These are phyloP conservation scores for Wallacemonas sp. DNA, from an alignment of 208 protist genomes.

Conservation along the genomic window DNA sequence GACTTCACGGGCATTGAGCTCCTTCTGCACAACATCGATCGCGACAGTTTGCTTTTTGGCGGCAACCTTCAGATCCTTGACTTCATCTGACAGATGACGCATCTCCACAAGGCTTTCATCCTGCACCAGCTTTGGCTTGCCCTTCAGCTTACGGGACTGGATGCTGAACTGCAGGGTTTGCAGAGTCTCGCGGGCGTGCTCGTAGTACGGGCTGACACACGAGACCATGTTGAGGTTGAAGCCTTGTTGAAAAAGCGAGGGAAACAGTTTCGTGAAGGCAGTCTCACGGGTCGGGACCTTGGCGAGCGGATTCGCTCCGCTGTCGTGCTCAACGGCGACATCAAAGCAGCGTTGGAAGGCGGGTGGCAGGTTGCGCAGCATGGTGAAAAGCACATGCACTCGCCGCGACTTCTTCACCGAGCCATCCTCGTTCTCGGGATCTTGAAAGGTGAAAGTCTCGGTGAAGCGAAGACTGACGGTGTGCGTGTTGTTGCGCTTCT, in stretches of 20 bases:
- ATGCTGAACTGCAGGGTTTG: conserved; percentile 65
- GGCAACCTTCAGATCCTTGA: conserved; percentile 74
- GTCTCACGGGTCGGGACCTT: conserved; percentile 85
- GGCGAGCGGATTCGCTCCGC: conserved; percentile 77
- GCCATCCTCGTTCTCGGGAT: conserved; percentile 69
- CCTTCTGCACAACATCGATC: conserved; percentile 73
- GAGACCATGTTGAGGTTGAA: conserved; percentile 70
- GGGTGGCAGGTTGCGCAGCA: conserved; percentile 73
- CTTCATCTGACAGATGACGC: conserved; percentile 74
- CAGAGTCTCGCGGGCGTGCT: conserved; percentile 68
- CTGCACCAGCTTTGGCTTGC: conserved; percentile 60
- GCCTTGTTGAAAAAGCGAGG: conserved; percentile 68
- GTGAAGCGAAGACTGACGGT: conserved; percentile 76
- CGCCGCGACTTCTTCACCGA: conserved; percentile 74
- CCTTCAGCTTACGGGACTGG: conserved; percentile 57
- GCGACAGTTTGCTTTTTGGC: conserved; percentile 60
- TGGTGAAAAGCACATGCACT: conserved; percentile 69
- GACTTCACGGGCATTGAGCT: conserved; percentile 82
- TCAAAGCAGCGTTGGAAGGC: conserved; percentile 85
- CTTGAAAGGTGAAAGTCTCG: conserved; percentile 82
- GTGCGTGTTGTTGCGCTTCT: conserved; percentile 73
- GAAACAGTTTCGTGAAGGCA: conserved; percentile 77
- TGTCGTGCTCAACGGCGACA: conserved; percentile 83
- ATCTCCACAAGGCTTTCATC: conserved; percentile 83
- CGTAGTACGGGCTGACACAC: conserved; percentile 85